Evolutionary conservation across 495 filamentous ascomycete species (phyloP).

Genomic region (Aspergillus wentii): DNA sequence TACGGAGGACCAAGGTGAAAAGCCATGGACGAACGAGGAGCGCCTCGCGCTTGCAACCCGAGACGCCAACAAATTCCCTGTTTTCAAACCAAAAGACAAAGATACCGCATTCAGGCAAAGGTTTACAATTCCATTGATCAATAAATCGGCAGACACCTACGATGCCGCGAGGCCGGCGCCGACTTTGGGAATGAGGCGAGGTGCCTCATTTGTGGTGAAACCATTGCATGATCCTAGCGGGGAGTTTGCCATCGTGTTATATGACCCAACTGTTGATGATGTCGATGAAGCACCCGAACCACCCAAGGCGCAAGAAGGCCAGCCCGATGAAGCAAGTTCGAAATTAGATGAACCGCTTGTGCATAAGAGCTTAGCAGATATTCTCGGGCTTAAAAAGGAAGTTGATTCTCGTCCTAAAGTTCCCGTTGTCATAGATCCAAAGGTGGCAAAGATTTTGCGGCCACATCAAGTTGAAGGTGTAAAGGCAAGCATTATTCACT

Average conservation of each 20-base stretch:
- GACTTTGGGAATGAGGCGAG: conserved; percentile 77
- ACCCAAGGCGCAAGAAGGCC: conserved; percentile 47
- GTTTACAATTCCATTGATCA: conserved; percentile 83
- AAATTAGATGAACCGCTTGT: conserved; percentile 76
- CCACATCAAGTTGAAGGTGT: conserved; percentile 99
- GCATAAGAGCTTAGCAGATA: conserved; percentile 93
- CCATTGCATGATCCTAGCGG: conserved; percentile 92
- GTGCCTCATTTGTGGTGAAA: conserved; percentile 81
- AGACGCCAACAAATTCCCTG: conserved; percentile 84
- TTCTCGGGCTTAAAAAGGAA: conserved; percentile 89
- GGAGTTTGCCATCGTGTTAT: conserved; percentile 94
- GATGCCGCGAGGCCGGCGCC: conserved; percentile 76
- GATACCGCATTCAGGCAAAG: conserved; percentile 70
- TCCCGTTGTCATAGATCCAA: conserved; percentile 94
- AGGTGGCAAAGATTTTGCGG: conserved; percentile 81
- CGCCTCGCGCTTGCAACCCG: conserved; percentile 79
- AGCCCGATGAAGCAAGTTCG: conserved; percentile 43
- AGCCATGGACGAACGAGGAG: conserved; percentile 84
- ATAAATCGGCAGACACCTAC: conserved; percentile 69
- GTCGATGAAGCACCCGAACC: conserved; percentile 53
- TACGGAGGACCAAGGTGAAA: conserved; percentile 63
- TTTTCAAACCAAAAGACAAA: conserved; percentile 88
- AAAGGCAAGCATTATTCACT: conserved; percentile 61
- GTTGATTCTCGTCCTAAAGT: conserved; percentile 78
- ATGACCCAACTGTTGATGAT: conserved; percentile 92